Evolutionary conservation across 78 protist species (phyloP).

Genomic region (Creolimax fragrantissima): DNA sequence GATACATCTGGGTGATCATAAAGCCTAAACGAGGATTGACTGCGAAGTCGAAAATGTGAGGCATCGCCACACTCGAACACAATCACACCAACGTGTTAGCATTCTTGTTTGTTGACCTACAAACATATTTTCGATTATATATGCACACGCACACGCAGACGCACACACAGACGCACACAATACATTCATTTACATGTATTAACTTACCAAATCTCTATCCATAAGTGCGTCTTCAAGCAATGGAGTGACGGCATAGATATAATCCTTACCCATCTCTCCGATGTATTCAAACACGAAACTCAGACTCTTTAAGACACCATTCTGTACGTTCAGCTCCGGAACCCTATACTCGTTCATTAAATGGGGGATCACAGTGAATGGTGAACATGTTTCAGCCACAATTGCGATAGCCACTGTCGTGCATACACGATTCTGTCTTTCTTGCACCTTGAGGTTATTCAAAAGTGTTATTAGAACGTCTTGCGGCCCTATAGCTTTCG

Average conservation of each 20-base stretch:
- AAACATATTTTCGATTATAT: no score
- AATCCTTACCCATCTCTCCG: conserved; percentile 91
- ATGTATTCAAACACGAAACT: conserved; percentile 97
- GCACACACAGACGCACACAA: no score
- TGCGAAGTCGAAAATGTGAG: no score
- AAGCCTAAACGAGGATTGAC: neutral
- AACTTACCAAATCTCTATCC: conserved; percentile 91
- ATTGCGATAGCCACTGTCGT: conserved; percentile 99
- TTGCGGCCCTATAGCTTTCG: conserved; percentile 95
- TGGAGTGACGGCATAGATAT: conserved; percentile 88
- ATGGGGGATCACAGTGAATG: conserved; percentile 94
- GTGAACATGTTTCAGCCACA: conserved; percentile 95
- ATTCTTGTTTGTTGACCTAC: no score
- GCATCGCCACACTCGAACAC: no score
- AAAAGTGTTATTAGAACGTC: conserved; percentile 95
- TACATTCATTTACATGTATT: no score
- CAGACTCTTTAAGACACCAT: conserved; percentile 96
- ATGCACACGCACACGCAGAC: no score
- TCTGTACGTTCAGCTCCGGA: conserved; percentile 96
- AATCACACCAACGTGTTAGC: no score
- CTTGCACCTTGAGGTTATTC: conserved; percentile 95
- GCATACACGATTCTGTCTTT: conserved; percentile 94
- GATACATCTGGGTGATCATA: no score
- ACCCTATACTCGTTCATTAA: conserved; percentile 97
- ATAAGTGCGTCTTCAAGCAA: conserved; percentile 97